A percentile compares a stretch with the other conserved stretches of the same genome.
These are phyloP conservation scores for Geotrichum fermentans DNA, from an alignment of 1,139 yeast species.

Conservation along the genomic window DNA sequence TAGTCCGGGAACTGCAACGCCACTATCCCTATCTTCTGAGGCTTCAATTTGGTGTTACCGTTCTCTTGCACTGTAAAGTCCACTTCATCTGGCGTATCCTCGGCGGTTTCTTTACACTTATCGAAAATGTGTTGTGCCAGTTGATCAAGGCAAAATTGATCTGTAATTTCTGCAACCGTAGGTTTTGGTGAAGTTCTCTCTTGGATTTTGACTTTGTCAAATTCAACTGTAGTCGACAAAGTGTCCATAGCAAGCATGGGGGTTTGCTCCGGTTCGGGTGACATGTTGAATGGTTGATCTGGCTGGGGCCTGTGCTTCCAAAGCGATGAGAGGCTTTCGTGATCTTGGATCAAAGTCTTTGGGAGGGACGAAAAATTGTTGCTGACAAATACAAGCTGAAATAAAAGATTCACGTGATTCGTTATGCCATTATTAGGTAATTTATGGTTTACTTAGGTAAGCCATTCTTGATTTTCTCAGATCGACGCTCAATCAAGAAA, in stretches of 20 bases:
- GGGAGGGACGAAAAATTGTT: no score
- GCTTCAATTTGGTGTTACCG: not conserved
- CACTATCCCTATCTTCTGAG: slow-evolving; percentile 42
- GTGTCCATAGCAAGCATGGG: slow-evolving; percentile 55
- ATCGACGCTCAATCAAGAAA: no score
- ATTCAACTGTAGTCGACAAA: slow-evolving; percentile 42
- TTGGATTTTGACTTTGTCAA: slow-evolving; percentile 46
- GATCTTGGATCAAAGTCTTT: no score
- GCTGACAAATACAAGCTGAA: no score
- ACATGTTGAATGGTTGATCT: no score
- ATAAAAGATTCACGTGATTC: no score
- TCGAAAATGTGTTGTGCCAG: slow-evolving; percentile 27
- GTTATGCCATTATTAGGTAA: no score
- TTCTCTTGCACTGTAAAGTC: not conserved
- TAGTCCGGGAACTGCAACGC: slow-evolving; percentile 90
- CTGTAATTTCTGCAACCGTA: slow-evolving; percentile 38
- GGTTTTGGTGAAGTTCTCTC: slow-evolving; percentile 32
- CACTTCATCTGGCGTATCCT: slow-evolving; percentile 34
- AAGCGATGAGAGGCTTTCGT: no score
- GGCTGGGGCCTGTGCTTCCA: no score
- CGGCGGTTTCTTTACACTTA: slow-evolving; percentile 33
- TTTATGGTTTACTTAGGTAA: no score
- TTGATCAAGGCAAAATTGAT: slow-evolving; percentile 34
- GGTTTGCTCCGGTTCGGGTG: no score
- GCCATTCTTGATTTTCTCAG: no score